These are phyloP conservation scores for Crotalaria pallida DNA, from an alignment of 306 rosid species.

Conservation along the genomic window DNA sequence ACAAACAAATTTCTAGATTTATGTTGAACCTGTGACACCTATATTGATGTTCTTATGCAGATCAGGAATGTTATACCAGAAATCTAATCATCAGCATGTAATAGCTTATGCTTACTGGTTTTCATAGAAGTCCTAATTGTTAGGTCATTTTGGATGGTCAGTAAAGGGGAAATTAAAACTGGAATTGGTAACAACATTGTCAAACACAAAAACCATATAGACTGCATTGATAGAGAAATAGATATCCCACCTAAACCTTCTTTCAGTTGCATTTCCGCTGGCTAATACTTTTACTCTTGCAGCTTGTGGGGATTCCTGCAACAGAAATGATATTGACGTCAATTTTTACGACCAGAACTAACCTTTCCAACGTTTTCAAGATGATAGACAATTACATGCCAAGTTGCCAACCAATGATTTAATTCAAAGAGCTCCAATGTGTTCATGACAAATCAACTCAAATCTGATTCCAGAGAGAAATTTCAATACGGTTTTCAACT, in stretches of 20 bases:
- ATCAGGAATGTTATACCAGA: neutral
- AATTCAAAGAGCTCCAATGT: neutral
- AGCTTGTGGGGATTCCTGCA: slow-evolving; percentile 97
- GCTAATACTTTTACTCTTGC: slow-evolving; percentile 98
- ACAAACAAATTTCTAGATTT: neutral
- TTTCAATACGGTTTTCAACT: neutral
- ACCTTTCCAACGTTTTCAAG: neutral
- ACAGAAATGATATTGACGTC: slow-evolving; percentile 22
- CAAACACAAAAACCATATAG: slow-evolving; percentile 12
- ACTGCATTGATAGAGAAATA: neutral
- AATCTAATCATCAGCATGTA: neutral
- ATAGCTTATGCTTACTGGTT: neutral
- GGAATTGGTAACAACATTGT: neutral
- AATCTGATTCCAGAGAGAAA: neutral
- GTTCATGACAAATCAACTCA: neutral
- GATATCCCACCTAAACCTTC: slow-evolving; percentile 79
- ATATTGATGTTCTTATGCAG: neutral
- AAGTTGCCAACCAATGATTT: neutral
- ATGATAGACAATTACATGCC: neutral
- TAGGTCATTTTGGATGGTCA: neutral
- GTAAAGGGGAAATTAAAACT: neutral
- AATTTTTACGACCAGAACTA: neutral
- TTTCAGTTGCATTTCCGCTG: slow-evolving; percentile 94
- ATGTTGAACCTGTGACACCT: neutral
- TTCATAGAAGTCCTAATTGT: neutral